A percentile compares a stretch with the other conserved stretches of the same genome.
Conservation (phyloP, 768 basidiomycete genomes). For the Dendrothele bispora region DNA sequence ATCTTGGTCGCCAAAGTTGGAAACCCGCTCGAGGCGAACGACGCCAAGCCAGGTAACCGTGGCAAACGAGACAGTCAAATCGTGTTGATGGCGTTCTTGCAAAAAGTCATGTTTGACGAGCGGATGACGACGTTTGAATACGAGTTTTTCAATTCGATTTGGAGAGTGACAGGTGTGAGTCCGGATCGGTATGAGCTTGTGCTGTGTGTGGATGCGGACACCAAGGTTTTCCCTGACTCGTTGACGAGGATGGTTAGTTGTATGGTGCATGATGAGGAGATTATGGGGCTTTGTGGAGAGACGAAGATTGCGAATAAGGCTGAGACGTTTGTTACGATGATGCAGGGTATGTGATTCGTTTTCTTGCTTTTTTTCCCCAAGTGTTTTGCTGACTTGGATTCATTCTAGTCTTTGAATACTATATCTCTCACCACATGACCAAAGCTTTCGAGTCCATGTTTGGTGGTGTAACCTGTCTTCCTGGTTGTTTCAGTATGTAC, state of each 20-base stretch:
- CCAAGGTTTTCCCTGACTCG: conserved; percentile 98
- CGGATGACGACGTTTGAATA: conserved; percentile 99
- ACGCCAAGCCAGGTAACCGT: conserved; percentile 95
- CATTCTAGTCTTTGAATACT: conserved; percentile 92
- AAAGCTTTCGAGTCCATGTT: conserved; percentile 99
- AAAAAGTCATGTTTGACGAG: conserved; percentile 99
- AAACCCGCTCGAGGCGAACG: conserved; percentile 85
- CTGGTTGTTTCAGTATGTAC: conserved; percentile 99
- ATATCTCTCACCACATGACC: conserved; percentile 98
- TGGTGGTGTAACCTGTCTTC: conserved; percentile 98
- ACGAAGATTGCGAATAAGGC: conserved; percentile 99
- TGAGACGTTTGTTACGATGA: conserved; percentile 99
- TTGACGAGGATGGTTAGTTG: conserved; percentile 94
- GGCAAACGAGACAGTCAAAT: conserved; percentile 99
- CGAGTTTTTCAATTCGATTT: conserved; percentile 98
- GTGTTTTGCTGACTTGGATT: conserved; percentile 8
- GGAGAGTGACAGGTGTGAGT: conserved; percentile 92
- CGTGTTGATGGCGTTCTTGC: conserved; percentile 95
- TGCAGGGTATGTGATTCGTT: conserved; percentile 93
- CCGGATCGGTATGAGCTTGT: conserved; percentile 96
- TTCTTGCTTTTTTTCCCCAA: neutral
- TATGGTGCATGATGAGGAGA: conserved; percentile 96
- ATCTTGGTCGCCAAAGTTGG: conserved; percentile 95
- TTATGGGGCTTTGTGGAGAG: conserved; percentile 99
- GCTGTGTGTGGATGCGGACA: conserved; percentile 96